Percentiles rank a stretch among this genome's conserved stretches.
These are phyloP conservation scores for Hanseniaspora lachancei DNA, from an alignment of 805 yeast species.

Conservation along the genomic window DNA sequence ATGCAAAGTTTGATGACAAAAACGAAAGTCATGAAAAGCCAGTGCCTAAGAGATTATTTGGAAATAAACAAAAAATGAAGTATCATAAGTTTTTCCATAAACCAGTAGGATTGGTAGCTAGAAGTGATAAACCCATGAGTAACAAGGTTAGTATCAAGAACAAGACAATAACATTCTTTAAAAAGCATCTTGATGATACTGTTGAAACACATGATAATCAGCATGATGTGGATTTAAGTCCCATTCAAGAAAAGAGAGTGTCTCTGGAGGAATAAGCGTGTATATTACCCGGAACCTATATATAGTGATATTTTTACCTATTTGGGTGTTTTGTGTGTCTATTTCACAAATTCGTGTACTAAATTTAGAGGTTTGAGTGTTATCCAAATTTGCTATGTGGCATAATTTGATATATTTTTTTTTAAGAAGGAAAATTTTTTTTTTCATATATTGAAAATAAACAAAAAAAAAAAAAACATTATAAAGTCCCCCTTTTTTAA, in stretches of 20 bases:
- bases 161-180: constrained; percentile 3
- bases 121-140: constrained; percentile 2
- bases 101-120: neutral
- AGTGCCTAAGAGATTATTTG: neutral
- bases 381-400: no score
- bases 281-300: constrained; percentile 1
- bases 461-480: no score
- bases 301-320: neutral
- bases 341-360: no score
- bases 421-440: no score
- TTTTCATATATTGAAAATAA: no score
- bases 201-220: constrained; percentile 4
- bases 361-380: no score
- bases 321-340: neutral
- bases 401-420: no score
- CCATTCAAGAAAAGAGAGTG: constrained; percentile 24
- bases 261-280: constrained; percentile 22
- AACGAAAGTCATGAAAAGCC: neutral
- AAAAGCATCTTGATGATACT: constrained; percentile 14
- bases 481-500: no score
- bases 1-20: neutral
- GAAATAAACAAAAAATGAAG: neutral
- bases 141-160: constrained; percentile 1
- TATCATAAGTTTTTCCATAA: constrained; percentile 4
- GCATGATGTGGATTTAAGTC: constrained; percentile 21